Evolutionary conservation across 768 basidiomycete species (phyloP), one percentile per base, ranked within the genome.

Genomic region (Pulveroboletus ravenelii): DNA sequence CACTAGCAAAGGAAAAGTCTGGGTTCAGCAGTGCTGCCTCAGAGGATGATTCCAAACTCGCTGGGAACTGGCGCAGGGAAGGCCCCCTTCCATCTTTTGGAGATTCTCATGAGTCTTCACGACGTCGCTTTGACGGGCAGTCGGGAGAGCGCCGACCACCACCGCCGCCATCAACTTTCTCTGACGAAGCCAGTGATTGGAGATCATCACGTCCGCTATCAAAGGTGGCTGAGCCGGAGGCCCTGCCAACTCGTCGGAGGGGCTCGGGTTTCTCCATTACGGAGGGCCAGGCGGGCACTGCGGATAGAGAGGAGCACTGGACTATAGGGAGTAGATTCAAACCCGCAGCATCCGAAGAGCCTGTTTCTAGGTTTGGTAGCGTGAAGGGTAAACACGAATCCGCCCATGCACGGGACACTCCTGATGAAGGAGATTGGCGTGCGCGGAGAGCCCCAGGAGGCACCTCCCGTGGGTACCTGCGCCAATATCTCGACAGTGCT

Each of bases 301-400:
- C 91, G 2, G 93, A 93, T 57, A 79, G 73, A 50, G 93, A 93
- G 57, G 87, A 92, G 37, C 75, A 72, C 9, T 92, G 91, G 89
- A 59, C 78, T 1, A 86, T 81, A 6, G 91, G 90, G 1, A 73
- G 80, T 61, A 88, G 79, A 64, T 89, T 92, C 65, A 82, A 81
- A 55, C 76, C 88, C 1, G 70, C 78, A 5, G 63, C 68, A 6
- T 68, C 72, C 13, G 66, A 70, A 12, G 59, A 74, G 10, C 74
- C 72, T 18, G 72, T 75, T 9, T 58, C 60, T 2, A 61, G 69
- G 34, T 80, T 70, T 62, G 78, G 81, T 37, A 74, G 74, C 50
- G 40, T 71, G 20, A 76, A 76, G 45, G 74, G 74, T 6, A 78
- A 74, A 56, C 68, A 74, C 18, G 87, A 87, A 41, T 75, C 81